Percentiles rank a stretch among this genome's conserved stretches.
Conservation (phyloP, 2,329 filamentous ascomycete genomes). For the Alternaria burnsii region DNA sequence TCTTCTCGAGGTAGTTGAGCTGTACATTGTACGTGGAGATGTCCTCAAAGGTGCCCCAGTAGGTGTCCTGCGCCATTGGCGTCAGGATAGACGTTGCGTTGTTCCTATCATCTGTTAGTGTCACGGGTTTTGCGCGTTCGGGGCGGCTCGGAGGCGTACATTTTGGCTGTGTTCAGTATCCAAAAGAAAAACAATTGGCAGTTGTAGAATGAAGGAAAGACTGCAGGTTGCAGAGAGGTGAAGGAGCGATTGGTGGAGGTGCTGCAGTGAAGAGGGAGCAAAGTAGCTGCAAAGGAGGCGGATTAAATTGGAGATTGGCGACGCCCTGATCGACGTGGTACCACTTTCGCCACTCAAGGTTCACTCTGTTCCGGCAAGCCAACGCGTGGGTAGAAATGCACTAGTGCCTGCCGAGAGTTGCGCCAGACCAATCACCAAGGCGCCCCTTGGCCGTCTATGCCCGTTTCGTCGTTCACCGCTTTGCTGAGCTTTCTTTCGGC, state of each 20-base stretch:
- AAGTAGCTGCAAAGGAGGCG: constrained; percentile 36
- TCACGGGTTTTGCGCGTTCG: constrained; percentile 15
- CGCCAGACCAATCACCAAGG: constrained; percentile 21
- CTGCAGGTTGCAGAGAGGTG: constrained; percentile 25
- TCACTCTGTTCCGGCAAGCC: constrained; percentile 26
- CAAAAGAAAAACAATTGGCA: constrained; percentile 18
- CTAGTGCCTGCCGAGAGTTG: constrained; percentile 27
- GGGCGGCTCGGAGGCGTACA: constrained; percentile 29
- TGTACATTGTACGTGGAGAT: constrained; percentile 79
- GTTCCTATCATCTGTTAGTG: constrained; percentile 46
- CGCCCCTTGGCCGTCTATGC: constrained; percentile 6
- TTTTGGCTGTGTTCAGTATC: constrained; percentile 28
- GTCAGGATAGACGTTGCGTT: constrained; percentile 48
- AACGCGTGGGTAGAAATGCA: constrained; percentile 11
- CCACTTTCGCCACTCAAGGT: constrained; percentile 41
- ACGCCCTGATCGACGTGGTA: constrained; percentile 34
- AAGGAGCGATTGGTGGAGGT: constrained; percentile 19
- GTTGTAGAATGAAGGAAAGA: constrained; percentile 17
- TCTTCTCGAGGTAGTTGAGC: constrained; percentile 83
- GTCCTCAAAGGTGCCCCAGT: constrained; percentile 72
- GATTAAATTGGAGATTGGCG: constrained; percentile 41
- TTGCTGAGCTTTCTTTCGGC: constrained; percentile 30
- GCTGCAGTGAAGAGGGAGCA: constrained; percentile 28
- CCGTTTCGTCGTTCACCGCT: constrained; percentile 26
- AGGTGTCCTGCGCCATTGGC: constrained; percentile 61